Evolutionary conservation across 176 grass and related monocot species (phyloP).

Genomic region (Oryza brachyantha): DNA sequence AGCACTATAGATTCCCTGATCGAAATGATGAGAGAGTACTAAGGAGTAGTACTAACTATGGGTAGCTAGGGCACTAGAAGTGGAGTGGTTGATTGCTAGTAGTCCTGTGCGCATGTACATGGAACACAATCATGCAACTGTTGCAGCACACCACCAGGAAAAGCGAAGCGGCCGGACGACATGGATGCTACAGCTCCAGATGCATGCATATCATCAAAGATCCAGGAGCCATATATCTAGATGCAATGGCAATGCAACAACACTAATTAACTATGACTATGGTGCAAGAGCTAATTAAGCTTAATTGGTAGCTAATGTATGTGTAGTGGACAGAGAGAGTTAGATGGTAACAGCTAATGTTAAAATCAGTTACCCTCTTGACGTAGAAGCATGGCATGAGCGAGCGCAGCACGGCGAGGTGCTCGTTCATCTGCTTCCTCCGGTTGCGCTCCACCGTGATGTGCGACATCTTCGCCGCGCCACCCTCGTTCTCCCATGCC

Average conservation of each 20-base stretch:
- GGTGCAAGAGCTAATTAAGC: no score
- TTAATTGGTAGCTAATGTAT: no score
- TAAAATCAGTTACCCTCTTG: constrained; percentile 61
- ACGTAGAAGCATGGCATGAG: constrained; percentile 92
- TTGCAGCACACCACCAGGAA: background rate
- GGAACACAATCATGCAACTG: background rate
- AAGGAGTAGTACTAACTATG: background rate
- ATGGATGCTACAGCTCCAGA: background rate
- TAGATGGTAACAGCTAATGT: no score
- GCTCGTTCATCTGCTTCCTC: constrained; percentile 92
- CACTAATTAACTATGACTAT: background rate
- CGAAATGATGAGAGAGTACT: background rate
- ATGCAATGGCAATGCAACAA: no score
- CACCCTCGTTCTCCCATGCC: background rate
- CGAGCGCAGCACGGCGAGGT: constrained; percentile 57
- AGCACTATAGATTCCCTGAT: background rate
- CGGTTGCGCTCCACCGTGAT: constrained; percentile 89
- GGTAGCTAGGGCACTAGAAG: background rate
- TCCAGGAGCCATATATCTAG: background rate
- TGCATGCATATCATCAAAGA: background rate
- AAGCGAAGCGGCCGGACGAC: background rate
- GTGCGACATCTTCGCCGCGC: constrained; percentile 47
- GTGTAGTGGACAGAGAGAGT: no score
- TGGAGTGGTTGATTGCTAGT: background rate
- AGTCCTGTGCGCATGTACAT: background rate